These are phyloP conservation scores for Rhizophlyctis rosea DNA, from an alignment of 192 early-diverging fungal genomes.

Conservation along the genomic window DNA sequence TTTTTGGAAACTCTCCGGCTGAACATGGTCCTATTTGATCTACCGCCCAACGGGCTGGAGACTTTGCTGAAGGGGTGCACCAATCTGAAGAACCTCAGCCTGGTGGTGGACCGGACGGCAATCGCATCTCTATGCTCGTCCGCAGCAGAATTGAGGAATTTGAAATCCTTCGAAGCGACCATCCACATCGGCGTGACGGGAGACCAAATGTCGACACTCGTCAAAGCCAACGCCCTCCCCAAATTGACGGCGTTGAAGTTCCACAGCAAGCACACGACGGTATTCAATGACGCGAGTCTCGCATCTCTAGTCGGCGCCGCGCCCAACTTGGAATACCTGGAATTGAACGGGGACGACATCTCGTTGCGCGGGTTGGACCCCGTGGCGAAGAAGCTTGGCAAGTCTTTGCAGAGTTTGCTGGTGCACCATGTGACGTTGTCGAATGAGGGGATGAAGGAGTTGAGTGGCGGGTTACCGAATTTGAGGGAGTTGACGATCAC, in stretches of 20 bases:
- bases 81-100: constrained; percentile 29
- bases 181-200: constrained; percentile 45
- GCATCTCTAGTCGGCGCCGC: constrained; percentile 16
- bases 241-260: constrained; percentile 43
- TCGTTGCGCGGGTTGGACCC: constrained; percentile 8
- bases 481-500: constrained; percentile 42
- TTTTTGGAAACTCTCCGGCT: constrained; percentile 44
- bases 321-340: constrained; percentile 35
- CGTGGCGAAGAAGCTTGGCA: constrained; percentile 21
- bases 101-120: constrained; percentile 39
- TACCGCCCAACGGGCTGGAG: constrained; percentile 33
- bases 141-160: constrained; percentile 17
- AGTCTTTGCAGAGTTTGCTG: constrained; percentile 31
- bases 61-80: constrained; percentile 20
- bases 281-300: constrained; percentile 36
- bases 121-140: constrained; percentile 28
- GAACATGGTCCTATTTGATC: constrained; percentile 51
- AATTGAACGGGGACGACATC: constrained; percentile 44
- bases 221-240: constrained; percentile 19
- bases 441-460: constrained; percentile 20
- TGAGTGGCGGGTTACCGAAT: constrained; percentile 9
- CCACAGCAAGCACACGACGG: constrained; percentile 44
- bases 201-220: constrained; percentile 23
- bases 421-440: constrained; percentile 36
- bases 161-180: constrained; percentile 41